Evolutionary conservation across 371 early-diverging fungal genomes (phyloP), one percentile per base, ranked within the genome.

Genomic region (Mortierella sp.): DNA sequence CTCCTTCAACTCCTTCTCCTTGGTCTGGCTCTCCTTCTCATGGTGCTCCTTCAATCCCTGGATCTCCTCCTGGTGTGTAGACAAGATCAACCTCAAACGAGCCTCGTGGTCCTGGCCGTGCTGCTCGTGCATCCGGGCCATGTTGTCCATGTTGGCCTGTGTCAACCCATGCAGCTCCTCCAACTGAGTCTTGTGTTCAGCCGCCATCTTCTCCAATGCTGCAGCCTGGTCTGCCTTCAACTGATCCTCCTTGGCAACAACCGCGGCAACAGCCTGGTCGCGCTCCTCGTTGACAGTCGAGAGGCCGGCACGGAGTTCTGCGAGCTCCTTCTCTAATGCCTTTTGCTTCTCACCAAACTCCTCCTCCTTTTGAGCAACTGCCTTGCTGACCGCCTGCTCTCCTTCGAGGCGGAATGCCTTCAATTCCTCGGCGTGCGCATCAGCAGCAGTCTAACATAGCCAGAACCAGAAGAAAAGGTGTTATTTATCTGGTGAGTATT

Each of bases 101-200:
- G 71, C 68, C 66, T 81, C 74, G 22, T 81, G 82, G 63, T 81
- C 82, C 61, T 74, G 77, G 0, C 71, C 69, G 22, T 81, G 82
- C 44, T 77, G 77, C 71, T 77, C 77, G 22, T 81, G 82, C 82
- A 81, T 81, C 65, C 70, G 77, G 65, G 41, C 74, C 77, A 81
- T 73, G 69, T 77, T 81, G 22, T 81, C 82, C 71, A 77, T 74
- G 66, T 81, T 77, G 13, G 70, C 50, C 66, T 68, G 39, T 1
- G 73, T 65, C 48, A 74, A 43, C 24, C 37, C 29, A 31, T 77
- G 69, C n/a, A 81, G 29, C 9, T 77, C 82, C 40, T 81, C 77
- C 19, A 81, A 67, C 52, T 77, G 65, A 5, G 55, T 43, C 77
- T 73, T 81, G 69, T 81, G 74, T 5, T 67, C 74, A 34, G 52